Base-by-base conservation (phyloP, 2,329 filamentous ascomycete genomes). In the Xylariaceae sp. region DNA sequence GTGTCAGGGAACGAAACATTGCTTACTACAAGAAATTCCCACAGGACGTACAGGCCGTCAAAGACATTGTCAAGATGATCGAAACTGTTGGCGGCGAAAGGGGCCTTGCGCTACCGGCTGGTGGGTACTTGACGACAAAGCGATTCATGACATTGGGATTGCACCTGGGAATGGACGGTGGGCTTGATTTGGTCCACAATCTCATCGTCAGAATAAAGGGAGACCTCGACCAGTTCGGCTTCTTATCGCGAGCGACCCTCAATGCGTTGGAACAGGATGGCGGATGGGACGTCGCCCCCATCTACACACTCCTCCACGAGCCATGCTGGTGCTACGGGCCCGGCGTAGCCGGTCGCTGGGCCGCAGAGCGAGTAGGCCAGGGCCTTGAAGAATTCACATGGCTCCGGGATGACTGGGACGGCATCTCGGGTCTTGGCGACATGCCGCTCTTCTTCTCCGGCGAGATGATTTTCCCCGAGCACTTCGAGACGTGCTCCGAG, bases 301-400 rank as follows among this genome's bases (percentile, higher is more conserved):
- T 97, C 61, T 97, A 97, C 71, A 88, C 89, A 23, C 79, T 97
- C 45, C 77, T 97, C 2, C 93, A 97, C 71, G 93, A 97, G 74
- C 81, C 89, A 6, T 88, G 92, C 66, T 97, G 97, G 78, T 93
- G 88, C 72, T 84, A 89, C 73, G 83, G 84, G 61, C 82, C 78
- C 3, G 78, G 79, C 6, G 72, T 81, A 39, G 79, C 84, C 7
- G 87, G 90, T 1, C 82, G 84, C 58, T 96, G 92, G 92, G 86
- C 90, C 4, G 88, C 89, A 1, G 78, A 87, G 45, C 80, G 86
- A 2, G 75, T 92, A 56, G 80, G 88, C 64, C 73, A 80, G 64
- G 62, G 69, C 10, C 69, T 81, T 4, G 68, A 74, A 2, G 66
- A 76, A 35, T 87, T 80, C 65, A 66, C 74, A 39, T 87, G 84